Conservation (phyloP, 2,329 filamentous ascomycete species). For the Clonostachys rhizophaga region DNA sequence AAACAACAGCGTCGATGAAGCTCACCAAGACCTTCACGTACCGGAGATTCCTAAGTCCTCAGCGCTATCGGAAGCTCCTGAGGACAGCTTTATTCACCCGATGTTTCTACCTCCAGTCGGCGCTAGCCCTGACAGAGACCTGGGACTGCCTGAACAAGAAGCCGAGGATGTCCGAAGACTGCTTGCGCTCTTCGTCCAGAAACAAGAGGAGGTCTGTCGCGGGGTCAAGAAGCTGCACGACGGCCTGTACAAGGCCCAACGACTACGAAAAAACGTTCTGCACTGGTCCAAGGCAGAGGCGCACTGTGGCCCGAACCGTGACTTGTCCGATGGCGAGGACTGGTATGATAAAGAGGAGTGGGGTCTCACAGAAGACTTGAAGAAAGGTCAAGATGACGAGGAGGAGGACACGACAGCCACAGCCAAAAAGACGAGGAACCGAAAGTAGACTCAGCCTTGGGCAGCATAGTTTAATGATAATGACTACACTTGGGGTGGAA, state of each 20-base stretch:
- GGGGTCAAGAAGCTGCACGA: constrained; percentile 64
- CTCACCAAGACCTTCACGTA: constrained; percentile 9
- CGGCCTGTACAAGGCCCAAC: constrained; percentile 68
- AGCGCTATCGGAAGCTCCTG: constrained; percentile 32
- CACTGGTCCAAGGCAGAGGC: constrained; percentile 76
- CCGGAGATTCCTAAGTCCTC: neutral
- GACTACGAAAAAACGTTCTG: constrained; percentile 66
- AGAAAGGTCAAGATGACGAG: constrained; percentile 79
- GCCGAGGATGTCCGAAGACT: constrained; percentile 74
- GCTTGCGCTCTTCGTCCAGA: constrained; percentile 74
- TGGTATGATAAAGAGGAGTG: constrained; percentile 85
- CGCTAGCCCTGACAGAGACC: constrained; percentile 61
- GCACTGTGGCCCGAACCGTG: constrained; percentile 59
- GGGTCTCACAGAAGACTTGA: constrained; percentile 67
- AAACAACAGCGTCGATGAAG: neutral
- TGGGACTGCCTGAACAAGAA: constrained; percentile 67
- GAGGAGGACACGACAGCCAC: constrained; percentile 65
- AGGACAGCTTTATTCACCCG: constrained; percentile 62
- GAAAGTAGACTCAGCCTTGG: constrained; percentile 24
- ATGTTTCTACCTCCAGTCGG: constrained; percentile 64
- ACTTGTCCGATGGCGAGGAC: constrained; percentile 85
- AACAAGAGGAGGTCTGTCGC: constrained; percentile 79
- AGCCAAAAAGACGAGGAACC: constrained; percentile 57
- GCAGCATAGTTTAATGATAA: too few relatives aligned
- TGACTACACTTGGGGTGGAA: too few relatives aligned